Percentiles rank a stretch among this genome's conserved stretches.
Evolutionary conservation across 2,329 filamentous ascomycete species (phyloP).

Genomic region (Xylaria sp.): DNA sequence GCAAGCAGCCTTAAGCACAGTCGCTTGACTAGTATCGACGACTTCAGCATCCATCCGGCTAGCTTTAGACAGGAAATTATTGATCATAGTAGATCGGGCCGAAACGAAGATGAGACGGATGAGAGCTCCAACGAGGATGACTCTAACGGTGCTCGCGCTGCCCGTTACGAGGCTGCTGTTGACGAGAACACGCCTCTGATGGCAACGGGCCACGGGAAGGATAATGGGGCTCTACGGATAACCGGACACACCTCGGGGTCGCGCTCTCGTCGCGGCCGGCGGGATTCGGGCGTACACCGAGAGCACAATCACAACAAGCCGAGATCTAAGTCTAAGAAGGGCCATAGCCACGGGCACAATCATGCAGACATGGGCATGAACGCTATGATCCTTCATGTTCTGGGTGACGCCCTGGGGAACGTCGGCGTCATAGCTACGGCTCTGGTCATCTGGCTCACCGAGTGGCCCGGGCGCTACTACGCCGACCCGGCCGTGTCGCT

Average conservation of each 20-base stretch:
- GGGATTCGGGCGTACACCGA: constrained; percentile 63
- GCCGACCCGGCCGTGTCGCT: constrained; percentile 91
- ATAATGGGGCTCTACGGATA: constrained; percentile 34
- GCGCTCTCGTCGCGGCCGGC: constrained; percentile 34
- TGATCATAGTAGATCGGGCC: constrained; percentile 69
- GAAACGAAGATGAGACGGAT: constrained; percentile 52
- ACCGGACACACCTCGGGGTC: constrained; percentile 34
- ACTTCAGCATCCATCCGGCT: constrained; percentile 85
- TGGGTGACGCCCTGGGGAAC: constrained; percentile 85
- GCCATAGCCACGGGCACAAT: constrained; percentile 70
- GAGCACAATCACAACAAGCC: constrained; percentile 83
- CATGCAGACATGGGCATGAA: constrained; percentile 96
- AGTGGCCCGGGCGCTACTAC: constrained; percentile 81
- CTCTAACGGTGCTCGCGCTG: constrained; percentile 43
- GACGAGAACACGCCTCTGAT: constrained; percentile 47
- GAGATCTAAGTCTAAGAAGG: constrained; percentile 46
- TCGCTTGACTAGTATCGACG: constrained; percentile 66
- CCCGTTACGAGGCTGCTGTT: constrained; percentile 32
- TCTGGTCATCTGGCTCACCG: constrained; percentile 87
- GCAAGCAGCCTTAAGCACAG: constrained; percentile 55
- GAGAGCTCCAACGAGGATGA: constrained; percentile 58
- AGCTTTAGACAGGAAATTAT: constrained; percentile 94
- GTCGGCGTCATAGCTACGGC: constrained; percentile 83
- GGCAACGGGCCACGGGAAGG: constrained; percentile 27
- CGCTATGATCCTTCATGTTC: constrained; percentile 73